Evolutionary conservation across 306 rosid genomes (phyloP).

Genomic region (Fragaria vesca): DNA sequence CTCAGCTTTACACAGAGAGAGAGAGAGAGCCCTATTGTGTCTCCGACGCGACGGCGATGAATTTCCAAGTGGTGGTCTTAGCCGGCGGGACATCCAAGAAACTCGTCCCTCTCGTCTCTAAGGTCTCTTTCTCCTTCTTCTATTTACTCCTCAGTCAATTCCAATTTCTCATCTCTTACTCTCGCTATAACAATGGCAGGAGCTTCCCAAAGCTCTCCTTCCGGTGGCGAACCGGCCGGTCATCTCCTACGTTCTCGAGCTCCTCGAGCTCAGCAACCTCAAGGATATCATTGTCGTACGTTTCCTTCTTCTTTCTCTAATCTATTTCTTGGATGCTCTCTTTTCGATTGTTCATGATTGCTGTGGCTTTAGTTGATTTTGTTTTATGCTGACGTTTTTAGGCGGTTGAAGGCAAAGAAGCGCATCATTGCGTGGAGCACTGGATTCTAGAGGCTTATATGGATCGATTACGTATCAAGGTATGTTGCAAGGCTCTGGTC

Average conservation of each 20-base stretch:
- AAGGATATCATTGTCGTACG: constrained; percentile 90
- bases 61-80: constrained; percentile 91
- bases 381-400: constrained; percentile 21
- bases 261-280: constrained; percentile 74
- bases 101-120: constrained; percentile 80
- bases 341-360: not conserved
- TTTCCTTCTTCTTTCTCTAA: constrained; percentile 2
- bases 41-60: constrained; percentile 43
- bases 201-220: constrained; percentile 86
- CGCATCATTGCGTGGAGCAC: constrained; percentile 58
- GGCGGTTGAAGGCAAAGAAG: constrained; percentile 96
- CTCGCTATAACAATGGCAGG: constrained; percentile 42
- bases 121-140: constrained; percentile 31
- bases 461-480: constrained; percentile 88
- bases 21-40: no score
- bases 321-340: not conserved
- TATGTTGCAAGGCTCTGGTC: constrained; percentile 13
- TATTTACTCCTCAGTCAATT: not conserved
- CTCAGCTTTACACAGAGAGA: no score
- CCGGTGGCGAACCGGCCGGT: constrained; percentile 92
- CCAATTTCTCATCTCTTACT: not conserved
- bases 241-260: constrained; percentile 85
- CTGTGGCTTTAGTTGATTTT: not conserved
- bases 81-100: constrained; percentile 88
- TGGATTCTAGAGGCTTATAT: constrained; percentile 89